Conservation (phyloP, 2,329 filamentous ascomycete species). For the Fusarium oxysporum region DNA sequence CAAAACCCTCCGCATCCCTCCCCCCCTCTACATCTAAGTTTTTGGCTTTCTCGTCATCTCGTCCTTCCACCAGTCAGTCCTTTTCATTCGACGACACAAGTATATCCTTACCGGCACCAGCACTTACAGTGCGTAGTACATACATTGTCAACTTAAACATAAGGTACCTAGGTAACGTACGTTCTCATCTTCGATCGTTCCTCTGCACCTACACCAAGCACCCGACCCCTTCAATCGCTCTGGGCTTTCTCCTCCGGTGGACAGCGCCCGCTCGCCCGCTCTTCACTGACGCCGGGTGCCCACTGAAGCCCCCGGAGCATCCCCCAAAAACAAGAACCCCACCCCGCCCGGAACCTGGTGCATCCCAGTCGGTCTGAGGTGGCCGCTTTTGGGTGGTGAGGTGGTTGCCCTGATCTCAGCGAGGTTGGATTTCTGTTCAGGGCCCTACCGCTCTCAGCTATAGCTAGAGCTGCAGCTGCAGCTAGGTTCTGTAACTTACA, state of each 20-base stretch:
- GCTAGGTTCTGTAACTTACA: conserved; percentile 6
- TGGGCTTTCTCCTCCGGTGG: conserved; percentile 4
- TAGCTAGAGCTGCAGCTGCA: neutral
- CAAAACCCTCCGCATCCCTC: conserved; percentile 25
- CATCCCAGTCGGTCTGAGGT: conserved; percentile 24
- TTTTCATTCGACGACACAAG: neutral
- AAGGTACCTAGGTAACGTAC: neutral
- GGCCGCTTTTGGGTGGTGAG: conserved; percentile 31
- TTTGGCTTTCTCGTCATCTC: conserved; percentile 9
- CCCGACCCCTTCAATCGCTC: conserved; percentile 4
- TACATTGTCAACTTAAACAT: neutral
- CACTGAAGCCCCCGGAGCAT: conserved; percentile 31
- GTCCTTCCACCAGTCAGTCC: neutral
- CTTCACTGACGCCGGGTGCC: conserved; percentile 11
- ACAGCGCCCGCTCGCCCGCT: conserved; percentile 25
- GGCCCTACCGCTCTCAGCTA: conserved; percentile 32
- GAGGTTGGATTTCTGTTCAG: conserved; percentile 25
- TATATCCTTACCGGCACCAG: neutral
- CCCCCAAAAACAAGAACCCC: conserved; percentile 36
- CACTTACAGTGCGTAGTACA: neutral
- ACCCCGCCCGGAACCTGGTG: conserved; percentile 31
- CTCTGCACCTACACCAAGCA: neutral
- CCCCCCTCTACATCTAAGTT: neutral
- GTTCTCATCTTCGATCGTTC: conserved; percentile 4
- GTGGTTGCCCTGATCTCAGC: conserved; percentile 31